phyloP scores from a whole-genome alignment of 495 filamentous ascomycete species.

The Aspergillus homomorphus region DNA sequence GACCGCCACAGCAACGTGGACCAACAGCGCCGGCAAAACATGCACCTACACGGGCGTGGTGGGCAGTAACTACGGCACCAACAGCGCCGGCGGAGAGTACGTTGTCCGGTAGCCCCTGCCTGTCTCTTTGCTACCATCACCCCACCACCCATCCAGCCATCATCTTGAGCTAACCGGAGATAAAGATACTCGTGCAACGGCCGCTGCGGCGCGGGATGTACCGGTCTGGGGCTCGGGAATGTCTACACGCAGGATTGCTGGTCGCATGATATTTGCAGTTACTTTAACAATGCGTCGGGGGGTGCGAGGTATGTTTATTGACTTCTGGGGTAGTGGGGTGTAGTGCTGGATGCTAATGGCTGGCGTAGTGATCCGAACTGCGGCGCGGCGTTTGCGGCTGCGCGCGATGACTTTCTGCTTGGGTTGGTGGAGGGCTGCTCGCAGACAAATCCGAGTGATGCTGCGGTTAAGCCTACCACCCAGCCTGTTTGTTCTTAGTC shows the following conservation, averaged over 20 bases:
- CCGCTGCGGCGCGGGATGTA: constrained; percentile 15
- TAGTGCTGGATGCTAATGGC: neutral
- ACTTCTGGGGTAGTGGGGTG: neutral
- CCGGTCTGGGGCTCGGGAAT: constrained; percentile 9
- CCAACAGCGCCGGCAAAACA: constrained; percentile 15
- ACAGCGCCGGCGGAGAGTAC: constrained; percentile 17
- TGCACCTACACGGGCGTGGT: constrained; percentile 13
- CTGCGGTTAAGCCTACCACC: constrained; percentile 3
- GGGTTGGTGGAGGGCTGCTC: constrained; percentile 10
- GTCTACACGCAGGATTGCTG: constrained; percentile 17
- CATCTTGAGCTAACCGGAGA: neutral
- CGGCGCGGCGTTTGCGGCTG: constrained; percentile 11
- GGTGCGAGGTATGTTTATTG: constrained; percentile 16
- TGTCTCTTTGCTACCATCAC: too few species aligned
- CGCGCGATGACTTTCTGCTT: constrained; percentile 9
- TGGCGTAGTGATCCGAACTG: constrained; percentile 13
- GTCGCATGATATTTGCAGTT: constrained; percentile 18
- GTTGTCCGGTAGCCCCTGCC: too few species aligned
- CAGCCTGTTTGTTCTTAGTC: constrained; percentile 9
- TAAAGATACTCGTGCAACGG: constrained; percentile 18
- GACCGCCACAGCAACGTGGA: constrained; percentile 15
- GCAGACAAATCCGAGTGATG: constrained; percentile 14
- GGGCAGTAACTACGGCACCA: constrained; percentile 15
- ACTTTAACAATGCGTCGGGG: constrained; percentile 14
- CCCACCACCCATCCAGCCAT: too few species aligned